These are phyloP conservation scores for Austroboletus novae-zelandiae DNA, from an alignment of 1,284 basidiomycete genomes.

Conservation along the genomic window DNA sequence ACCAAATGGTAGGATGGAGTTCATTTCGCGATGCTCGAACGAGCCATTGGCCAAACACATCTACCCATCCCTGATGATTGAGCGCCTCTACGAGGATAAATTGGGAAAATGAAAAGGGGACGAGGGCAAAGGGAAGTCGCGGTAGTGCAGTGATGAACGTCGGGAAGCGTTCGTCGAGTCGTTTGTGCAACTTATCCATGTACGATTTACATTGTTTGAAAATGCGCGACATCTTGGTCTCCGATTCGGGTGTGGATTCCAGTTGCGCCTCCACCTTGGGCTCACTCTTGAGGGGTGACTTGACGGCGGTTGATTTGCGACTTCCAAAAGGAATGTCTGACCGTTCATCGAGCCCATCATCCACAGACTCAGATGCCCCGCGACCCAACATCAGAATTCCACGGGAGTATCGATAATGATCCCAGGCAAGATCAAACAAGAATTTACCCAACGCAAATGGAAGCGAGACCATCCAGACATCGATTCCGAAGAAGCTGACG, in stretches of 20 bases:
- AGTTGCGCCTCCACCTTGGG: slow-evolving; percentile 1
- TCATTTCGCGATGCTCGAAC: slow-evolving; percentile 43
- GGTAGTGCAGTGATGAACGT: slow-evolving; percentile 72
- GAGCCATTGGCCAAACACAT: slow-evolving; percentile 80
- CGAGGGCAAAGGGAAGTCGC: slow-evolving; percentile 75
- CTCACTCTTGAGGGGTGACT: neutral
- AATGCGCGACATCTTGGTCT: slow-evolving; percentile 2
- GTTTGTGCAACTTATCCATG: slow-evolving; percentile 19
- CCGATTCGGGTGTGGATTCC: neutral
- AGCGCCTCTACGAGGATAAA: slow-evolving; percentile 93
- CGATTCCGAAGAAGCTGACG: slow-evolving; percentile 56
- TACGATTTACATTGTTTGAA: slow-evolving; percentile 17
- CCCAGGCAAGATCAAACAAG: slow-evolving; percentile 60
- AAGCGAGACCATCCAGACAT: slow-evolving; percentile 81
- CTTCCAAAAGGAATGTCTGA: neutral
- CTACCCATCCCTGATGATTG: slow-evolving; percentile 87
- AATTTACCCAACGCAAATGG: slow-evolving; percentile 82
- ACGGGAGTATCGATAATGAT: slow-evolving; percentile 47
- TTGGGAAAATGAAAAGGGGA: slow-evolving; percentile 94
- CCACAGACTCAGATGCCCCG: slow-evolving; percentile 4
- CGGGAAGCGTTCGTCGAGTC: slow-evolving; percentile 56
- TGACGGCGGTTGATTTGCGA: slow-evolving; percentile 6
- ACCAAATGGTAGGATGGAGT: slow-evolving; percentile 52
- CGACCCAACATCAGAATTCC: slow-evolving; percentile 20
- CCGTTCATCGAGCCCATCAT: neutral